phyloP scores from a whole-genome alignment of 1,284 basidiomycete species.

The Microbotryomycetes sp. region DNA sequence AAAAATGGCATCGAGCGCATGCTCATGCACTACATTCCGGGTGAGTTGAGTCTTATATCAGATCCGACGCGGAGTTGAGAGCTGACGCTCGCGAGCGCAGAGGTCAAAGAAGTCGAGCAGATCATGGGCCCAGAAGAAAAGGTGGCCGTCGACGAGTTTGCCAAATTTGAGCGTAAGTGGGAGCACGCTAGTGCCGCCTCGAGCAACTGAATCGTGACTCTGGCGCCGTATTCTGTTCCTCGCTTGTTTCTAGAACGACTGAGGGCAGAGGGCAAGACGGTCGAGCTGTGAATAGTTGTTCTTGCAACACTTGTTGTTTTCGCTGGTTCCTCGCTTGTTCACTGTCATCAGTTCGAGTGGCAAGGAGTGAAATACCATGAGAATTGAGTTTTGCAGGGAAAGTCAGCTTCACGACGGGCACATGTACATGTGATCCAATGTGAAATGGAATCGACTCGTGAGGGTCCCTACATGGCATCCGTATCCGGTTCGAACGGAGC shows the following conservation, averaged over 20 bases:
- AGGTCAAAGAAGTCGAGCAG: slow-evolving; percentile 93
- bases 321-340: too few species aligned
- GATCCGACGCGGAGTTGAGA: neutral
- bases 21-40: slow-evolving; percentile 93
- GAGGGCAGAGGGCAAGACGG: slow-evolving; percentile 28
- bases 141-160: slow-evolving; percentile 81
- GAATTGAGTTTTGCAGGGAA: too few species aligned
- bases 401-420: too few species aligned
- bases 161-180: slow-evolving; percentile 63
- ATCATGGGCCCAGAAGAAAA: slow-evolving; percentile 83
- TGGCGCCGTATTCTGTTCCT: neutral
- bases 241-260: slow-evolving; percentile 8
- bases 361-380: too few species aligned
- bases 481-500: too few species aligned
- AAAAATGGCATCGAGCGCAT: slow-evolving; percentile 93
- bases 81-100: slow-evolving; percentile 44
- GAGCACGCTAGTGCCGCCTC: neutral
- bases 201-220: neutral
- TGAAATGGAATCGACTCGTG: too few species aligned
- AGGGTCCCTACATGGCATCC: too few species aligned
- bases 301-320: too few species aligned
- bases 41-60: neutral
- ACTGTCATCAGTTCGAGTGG: too few species aligned
- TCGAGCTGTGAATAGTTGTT: slow-evolving; percentile 11
- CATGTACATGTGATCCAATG: too few species aligned